These are phyloP conservation scores for Tricholoma furcatifolium DNA, from an alignment of 768 basidiomycete species.

Conservation along the genomic window DNA sequence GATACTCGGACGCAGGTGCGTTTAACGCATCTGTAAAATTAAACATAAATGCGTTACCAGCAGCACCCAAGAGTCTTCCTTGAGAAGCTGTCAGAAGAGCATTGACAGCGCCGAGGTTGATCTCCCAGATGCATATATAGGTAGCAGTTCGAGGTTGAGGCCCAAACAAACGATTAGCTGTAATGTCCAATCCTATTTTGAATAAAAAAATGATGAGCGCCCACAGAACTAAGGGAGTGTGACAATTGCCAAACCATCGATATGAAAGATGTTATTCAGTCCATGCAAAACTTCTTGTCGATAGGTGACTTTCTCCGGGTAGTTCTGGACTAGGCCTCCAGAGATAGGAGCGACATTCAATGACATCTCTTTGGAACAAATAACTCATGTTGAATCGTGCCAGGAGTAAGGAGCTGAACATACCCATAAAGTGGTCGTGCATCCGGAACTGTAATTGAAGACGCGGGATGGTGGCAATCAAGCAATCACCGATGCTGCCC, in stretches of 20 bases:
- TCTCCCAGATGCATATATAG: conserved; percentile 94
- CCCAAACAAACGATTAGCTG: conserved; percentile 86
- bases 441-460: conserved; percentile 75
- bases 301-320: conserved; percentile 40
- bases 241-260: conserved; percentile 36
- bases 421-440: conserved; percentile 87
- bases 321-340: conserved; percentile 48
- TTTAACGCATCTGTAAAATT: conserved; percentile 80
- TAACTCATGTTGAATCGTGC: not conserved
- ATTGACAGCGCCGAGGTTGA: conserved; percentile 66
- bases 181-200: conserved; percentile 73
- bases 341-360: conserved; percentile 66
- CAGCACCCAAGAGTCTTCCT: conserved; percentile 47
- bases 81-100: conserved; percentile 55
- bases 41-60: conserved; percentile 55
- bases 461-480: conserved; percentile 61
- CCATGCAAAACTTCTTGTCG: conserved; percentile 16
- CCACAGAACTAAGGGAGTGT: not conserved
- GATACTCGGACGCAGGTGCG: conserved; percentile 71
- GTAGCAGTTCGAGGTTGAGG: conserved; percentile 80
- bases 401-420: not conserved
- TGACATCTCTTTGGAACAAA: conserved; percentile 61
- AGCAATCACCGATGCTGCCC: conserved; percentile 47
- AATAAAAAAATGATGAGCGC: not conserved
- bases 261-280: conserved; percentile 42